Percentiles rank a stretch among this genome's conserved stretches.
Conservation (phyloP, 202 grass and related monocot genomes). For the Digitaria exilis region DNA sequence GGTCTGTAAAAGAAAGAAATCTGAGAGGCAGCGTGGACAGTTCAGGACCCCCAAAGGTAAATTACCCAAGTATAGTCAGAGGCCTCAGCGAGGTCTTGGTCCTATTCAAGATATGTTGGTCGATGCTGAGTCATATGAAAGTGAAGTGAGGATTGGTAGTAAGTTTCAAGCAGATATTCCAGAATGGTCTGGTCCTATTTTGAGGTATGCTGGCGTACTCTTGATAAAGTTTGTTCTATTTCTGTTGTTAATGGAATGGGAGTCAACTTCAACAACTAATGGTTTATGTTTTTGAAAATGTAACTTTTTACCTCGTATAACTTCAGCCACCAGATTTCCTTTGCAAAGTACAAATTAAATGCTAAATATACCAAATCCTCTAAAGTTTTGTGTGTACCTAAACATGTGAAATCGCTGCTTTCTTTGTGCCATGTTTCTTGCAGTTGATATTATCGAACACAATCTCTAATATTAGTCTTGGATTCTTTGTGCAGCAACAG, state of each 20-base stretch:
- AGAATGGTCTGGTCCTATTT: slow-evolving; percentile 63
- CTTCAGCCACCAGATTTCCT: not conserved
- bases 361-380: slow-evolving; percentile 12
- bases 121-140: slow-evolving; percentile 54
- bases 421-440: slow-evolving; percentile 3
- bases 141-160: slow-evolving; percentile 65
- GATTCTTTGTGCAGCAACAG: slow-evolving; percentile 54
- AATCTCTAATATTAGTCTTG: slow-evolving; percentile 32
- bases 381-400: slow-evolving; percentile 17
- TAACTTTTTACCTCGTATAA: not conserved
- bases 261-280: not conserved
- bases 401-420: not conserved
- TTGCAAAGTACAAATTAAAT: slow-evolving; percentile 1
- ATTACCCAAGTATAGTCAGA: slow-evolving; percentile 26
- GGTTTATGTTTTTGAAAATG: slow-evolving; percentile 9
- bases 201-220: slow-evolving; percentile 47
- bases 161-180: slow-evolving; percentile 78
- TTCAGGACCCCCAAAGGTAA: slow-evolving; percentile 7
- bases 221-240: slow-evolving; percentile 32
- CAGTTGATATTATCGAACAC: slow-evolving; percentile 31
- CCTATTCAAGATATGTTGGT: slow-evolving; percentile 67
- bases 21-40: slow-evolving; percentile 34
- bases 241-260: not conserved
- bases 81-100: slow-evolving; percentile 27
- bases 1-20: slow-evolving; percentile 62